Conservation (phyloP, 2,329 filamentous ascomycete genomes). For the Exophiala oligosperma region DNA sequence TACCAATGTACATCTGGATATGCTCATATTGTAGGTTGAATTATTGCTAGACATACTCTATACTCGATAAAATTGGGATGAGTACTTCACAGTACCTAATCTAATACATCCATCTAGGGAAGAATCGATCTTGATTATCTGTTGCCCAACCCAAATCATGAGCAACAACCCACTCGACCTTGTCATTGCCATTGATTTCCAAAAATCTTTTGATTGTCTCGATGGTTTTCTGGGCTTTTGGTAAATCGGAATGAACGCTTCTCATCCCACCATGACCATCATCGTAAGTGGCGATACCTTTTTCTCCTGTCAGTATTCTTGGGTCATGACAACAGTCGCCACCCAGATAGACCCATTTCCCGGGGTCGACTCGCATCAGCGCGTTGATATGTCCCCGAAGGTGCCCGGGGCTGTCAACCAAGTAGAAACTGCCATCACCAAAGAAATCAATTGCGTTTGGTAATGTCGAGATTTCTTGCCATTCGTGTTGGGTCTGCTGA, state of each 20-base stretch:
- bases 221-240: conserved; percentile 27
- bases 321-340: conserved; percentile 35
- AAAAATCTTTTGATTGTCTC: neutral
- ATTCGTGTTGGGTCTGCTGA: conserved; percentile 4
- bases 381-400: conserved; percentile 34
- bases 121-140: neutral
- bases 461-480: conserved; percentile 20
- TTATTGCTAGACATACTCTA: too few species aligned
- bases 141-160: neutral
- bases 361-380: conserved; percentile 14
- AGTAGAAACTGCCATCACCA: conserved; percentile 28
- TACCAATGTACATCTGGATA: too few species aligned
- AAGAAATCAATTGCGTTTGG: conserved; percentile 30
- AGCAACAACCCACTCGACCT: neutral
- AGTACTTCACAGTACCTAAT: neutral
- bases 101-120: neutral
- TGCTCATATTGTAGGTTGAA: too few species aligned
- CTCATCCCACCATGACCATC: conserved; percentile 24
- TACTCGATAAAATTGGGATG: too few species aligned
- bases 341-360: conserved; percentile 29
- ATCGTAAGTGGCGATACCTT: conserved; percentile 29
- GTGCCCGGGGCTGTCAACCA: conserved; percentile 33
- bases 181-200: neutral
- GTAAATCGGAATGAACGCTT: conserved; percentile 31
- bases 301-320: conserved; percentile 30